Base-by-base conservation (phyloP, 495 filamentous ascomycete genomes). In the Geoglossum glabrum region DNA sequence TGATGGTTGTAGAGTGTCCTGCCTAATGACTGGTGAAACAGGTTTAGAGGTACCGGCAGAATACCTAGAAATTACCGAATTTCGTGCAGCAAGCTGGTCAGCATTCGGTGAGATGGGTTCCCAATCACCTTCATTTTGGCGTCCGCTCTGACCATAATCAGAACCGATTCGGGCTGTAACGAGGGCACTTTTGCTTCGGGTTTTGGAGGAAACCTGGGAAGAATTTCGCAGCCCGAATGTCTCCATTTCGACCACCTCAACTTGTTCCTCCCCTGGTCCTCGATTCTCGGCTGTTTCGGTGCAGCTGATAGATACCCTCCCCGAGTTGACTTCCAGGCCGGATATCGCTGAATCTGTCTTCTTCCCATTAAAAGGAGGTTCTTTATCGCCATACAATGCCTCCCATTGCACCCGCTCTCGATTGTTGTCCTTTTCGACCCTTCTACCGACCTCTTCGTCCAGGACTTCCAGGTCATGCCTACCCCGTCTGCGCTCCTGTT, bases 371-470 rank as follows among this genome's bases (percentile, higher is more conserved):
- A 13, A 15, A 28, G 49, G 17, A 5, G 21, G 15, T 1, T 52
- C 49, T 55, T 68, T 72, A 52, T 85, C 74, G 19, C 82, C 84
- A 63, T 92, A 93, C 34, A 77, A 74, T 15, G 78, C 78, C 67
- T 96, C 90, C 90, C 90, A 97, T 62, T 81, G 77, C 28, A 72
- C 71, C 23, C 83, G 75, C 55, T 94, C 89, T 11, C 73, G 71
- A 8, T 74, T 70, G 38, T 83, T 85, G 31, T 75, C 74, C 57
- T 84, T 75, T 62, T 90, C 84, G 9, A 95, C 64, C 57, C 76
- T 74, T 54, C 79, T 73, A 1, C 83, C 86, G 1, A 79, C 72
- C 56, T 79, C 78, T 45, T 79, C 79, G 60, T 97, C 88, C 46
- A 82, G 77, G 62, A 79, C 76, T n/a, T 87, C 76, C 11, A 79